Evolutionary conservation across 345 rosid genomes (phyloP).

Genomic region (Rubroshorea leprosula): DNA sequence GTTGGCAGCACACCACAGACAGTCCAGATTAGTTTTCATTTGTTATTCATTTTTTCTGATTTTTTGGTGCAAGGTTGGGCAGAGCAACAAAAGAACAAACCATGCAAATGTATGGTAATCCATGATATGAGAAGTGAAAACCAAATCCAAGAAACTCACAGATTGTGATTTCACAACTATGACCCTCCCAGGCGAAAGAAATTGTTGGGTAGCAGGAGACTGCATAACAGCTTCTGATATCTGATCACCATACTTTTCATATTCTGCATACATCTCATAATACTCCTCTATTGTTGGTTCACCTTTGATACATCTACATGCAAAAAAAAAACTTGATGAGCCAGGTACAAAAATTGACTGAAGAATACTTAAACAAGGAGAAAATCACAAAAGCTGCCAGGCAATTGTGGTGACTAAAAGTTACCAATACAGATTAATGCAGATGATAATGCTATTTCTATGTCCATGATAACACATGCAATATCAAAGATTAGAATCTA

Average conservation of each 20-base stretch:
- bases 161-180: constrained; percentile 74
- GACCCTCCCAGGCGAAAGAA: constrained; percentile 68
- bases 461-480: neutral
- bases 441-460: constrained; percentile 2
- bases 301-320: constrained; percentile 78
- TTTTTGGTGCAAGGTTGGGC: too few relatives aligned
- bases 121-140: too few relatives aligned
- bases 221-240: constrained; percentile 66
- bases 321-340: constrained; percentile 20
- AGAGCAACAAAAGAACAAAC: too few relatives aligned
- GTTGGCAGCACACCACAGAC: too few relatives aligned
- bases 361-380: constrained; percentile 4
- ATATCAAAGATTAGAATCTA: neutral
- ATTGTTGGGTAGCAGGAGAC: constrained; percentile 37
- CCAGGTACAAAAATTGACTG: neutral
- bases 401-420: neutral
- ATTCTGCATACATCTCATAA: constrained; percentile 61
- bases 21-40: too few relatives aligned
- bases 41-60: too few relatives aligned
- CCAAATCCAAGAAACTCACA: constrained; percentile 38
- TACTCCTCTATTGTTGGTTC: constrained; percentile 92
- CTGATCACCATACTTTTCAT: constrained; percentile 36
- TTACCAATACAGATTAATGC: too few relatives aligned
- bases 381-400: neutral
- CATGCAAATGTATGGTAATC: too few relatives aligned